Base-by-base conservation (phyloP, 1,139 yeast species). In the Hanseniaspora sp. region DNA sequence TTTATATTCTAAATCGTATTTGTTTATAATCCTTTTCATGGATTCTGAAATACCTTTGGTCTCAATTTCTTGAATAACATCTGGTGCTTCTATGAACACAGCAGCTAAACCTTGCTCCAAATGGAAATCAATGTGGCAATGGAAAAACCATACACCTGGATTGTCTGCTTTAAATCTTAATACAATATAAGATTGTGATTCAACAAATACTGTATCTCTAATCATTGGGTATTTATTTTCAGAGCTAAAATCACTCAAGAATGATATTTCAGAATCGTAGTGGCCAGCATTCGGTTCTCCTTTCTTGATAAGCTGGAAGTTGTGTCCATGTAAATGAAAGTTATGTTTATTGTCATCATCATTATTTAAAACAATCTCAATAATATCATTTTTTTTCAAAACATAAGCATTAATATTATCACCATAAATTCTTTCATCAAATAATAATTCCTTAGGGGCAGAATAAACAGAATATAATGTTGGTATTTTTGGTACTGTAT, bases 71-170 rank as follows among this genome's bases (percentile, higher is more conserved):
- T 79, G 79, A 44, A 83, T 66, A 31, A 70, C 69, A 40, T 70
- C 61, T 11, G 90, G 90, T 40, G 83, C 83, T 65, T 83, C 90
- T 52, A 83, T 70, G 41, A 83, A 75, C 1, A 78, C 75, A 56
- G 82, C 71, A 15, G 88, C 87, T 58, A 83, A 73, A 52, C 92
- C 92, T 71, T 83, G 92, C 59, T 78, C 80, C 67, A 83, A 76
- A 69, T 83, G 92, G 83, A 87, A 83, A 65, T 83, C 90, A 57
- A 83, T 78, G 63, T 83, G 92, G 67, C 92, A 83, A 64, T 83
- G 92, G 82, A 83, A 83, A 62, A 80, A 77, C 90, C 90, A 83
- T 49, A 82, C 82, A 62, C 92, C 92, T n/a, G 92, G 92, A 63
- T 83, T 83, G 62, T 80, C 75, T 29, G 90, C 87, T 61, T 71